A percentile compares a stretch with the other conserved stretches of the same genome.
Evolutionary conservation across 345 rosid genomes (phyloP).

Genomic region (Aurinia saxatilis): DNA sequence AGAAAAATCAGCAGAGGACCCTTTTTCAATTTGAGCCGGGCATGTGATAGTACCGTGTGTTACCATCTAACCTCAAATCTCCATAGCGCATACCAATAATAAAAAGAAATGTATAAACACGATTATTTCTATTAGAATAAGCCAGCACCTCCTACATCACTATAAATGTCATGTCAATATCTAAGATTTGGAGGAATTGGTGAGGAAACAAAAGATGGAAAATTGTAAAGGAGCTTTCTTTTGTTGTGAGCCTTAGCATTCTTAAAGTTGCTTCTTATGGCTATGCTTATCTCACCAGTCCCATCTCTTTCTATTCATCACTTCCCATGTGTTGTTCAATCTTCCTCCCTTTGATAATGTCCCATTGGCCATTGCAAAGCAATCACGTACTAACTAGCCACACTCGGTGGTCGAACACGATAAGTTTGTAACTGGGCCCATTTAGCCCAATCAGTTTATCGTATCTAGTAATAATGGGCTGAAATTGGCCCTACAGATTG

Average conservation of each 20-base stretch:
- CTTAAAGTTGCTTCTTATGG: conserved; percentile 40
- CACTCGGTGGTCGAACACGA: not conserved
- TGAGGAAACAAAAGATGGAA: conserved; percentile 5
- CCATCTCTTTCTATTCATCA: conserved; percentile 20
- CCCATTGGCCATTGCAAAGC: not conserved
- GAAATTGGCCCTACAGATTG: conserved; percentile 10
- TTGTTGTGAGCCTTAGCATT: conserved; percentile 38
- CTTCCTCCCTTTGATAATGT: not conserved
- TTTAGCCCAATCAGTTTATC: conserved; percentile 8
- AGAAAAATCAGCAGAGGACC: too few relatives aligned
- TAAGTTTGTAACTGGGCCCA: conserved; percentile 8
- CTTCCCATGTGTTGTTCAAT: conserved; percentile 11
- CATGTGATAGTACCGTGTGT: too few relatives aligned
- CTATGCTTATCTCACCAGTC: conserved; percentile 28
- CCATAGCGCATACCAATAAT: too few relatives aligned
- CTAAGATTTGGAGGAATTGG: conserved; percentile 8
- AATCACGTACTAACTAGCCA: not conserved
- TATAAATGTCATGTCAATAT: conserved; percentile 15
- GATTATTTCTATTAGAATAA: not conserved
- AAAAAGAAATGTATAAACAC: not conserved
- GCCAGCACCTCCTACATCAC: not conserved
- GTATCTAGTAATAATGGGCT: conserved; percentile 8
- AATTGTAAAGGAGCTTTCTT: conserved; percentile 38
- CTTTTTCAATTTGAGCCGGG: too few relatives aligned
- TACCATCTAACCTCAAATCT: too few relatives aligned